phyloP scores from a whole-genome alignment of 306 rosid genomes.

The Myrica gale region DNA sequence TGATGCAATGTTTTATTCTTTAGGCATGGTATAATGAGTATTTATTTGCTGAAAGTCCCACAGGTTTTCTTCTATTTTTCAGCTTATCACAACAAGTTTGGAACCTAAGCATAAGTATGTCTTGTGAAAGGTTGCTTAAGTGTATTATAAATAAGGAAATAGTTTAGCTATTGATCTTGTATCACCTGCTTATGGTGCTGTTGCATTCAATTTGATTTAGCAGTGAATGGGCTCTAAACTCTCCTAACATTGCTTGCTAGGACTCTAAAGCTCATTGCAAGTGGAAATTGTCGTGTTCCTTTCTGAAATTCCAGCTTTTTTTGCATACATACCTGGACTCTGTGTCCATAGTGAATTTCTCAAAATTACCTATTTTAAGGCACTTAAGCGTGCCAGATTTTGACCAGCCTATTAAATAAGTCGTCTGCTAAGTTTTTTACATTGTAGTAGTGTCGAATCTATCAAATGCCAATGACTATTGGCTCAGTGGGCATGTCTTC shows the following conservation, averaged over 20 bases:
- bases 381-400: neutral
- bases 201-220: neutral
- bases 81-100: neutral
- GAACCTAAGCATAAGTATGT: neutral
- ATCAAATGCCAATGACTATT: neutral
- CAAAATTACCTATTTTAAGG: neutral
- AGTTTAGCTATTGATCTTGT: neutral
- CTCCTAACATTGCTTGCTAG: neutral
- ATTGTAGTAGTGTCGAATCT: neutral
- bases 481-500: no score
- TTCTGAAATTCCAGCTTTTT: neutral
- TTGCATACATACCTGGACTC: neutral
- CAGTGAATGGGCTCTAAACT: neutral
- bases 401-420: neutral
- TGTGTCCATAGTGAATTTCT: neutral
- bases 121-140: neutral
- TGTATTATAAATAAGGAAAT: neutral
- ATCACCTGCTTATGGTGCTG: neutral
- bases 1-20: conserved; percentile 10
- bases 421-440: neutral
- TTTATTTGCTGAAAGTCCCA: neutral
- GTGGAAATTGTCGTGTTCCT: neutral
- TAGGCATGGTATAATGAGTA: neutral
- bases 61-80: neutral
- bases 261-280: neutral